Evolutionary conservation across 768 basidiomycete species (phyloP).

Genomic region (Leucosporidium scottii): DNA sequence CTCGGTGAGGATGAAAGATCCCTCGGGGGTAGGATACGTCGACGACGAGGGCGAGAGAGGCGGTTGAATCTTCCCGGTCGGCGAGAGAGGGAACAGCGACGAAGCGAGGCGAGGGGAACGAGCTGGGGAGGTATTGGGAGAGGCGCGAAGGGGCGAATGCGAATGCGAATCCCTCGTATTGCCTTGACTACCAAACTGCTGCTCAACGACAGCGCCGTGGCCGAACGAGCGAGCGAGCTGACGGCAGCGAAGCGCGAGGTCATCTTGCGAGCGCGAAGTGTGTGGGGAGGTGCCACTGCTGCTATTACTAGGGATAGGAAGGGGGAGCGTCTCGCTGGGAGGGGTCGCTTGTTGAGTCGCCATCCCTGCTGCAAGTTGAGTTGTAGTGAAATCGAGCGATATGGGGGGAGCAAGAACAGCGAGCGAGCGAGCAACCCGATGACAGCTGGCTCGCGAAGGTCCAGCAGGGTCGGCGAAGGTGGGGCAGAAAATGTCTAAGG

Average conservation of each 20-base stretch:
- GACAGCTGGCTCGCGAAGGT: too few relatives aligned
- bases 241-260: slow-evolving; percentile 18
- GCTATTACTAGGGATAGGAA: not conserved
- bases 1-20: not conserved
- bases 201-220: slow-evolving; percentile 8
- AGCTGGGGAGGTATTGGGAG: too few relatives aligned
- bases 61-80: not conserved
- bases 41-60: not conserved
- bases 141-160: not conserved
- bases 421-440: too few relatives aligned
- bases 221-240: slow-evolving; percentile 19
- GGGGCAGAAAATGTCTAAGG: too few relatives aligned
- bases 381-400: too few relatives aligned
- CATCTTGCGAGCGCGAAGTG: not conserved
- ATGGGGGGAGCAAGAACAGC: too few relatives aligned
- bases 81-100: too few relatives aligned
- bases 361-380: too few relatives aligned
- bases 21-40: not conserved
- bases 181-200: not conserved
- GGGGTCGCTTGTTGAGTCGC: too few relatives aligned
- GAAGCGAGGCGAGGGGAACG: too few relatives aligned
- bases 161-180: not conserved
- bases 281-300: not conserved
- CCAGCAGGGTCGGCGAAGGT: too few relatives aligned
- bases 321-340: too few relatives aligned